A percentile compares a stretch with the other conserved stretches of the same genome.
These are phyloP conservation scores for Bruguiera gymnorhiza DNA, from an alignment of 345 rosid genomes.

Conservation along the genomic window DNA sequence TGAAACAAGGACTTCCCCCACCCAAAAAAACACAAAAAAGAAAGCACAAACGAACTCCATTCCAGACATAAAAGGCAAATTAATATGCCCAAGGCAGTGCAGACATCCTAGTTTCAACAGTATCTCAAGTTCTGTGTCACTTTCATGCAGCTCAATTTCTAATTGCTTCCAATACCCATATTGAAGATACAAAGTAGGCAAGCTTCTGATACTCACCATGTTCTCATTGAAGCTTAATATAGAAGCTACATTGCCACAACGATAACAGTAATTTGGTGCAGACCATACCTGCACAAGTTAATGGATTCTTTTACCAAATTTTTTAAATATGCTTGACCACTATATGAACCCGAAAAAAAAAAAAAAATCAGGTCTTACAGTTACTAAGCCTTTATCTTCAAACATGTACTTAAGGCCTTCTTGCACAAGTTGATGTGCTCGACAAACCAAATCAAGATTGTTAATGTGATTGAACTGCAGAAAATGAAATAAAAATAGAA, in stretches of 20 bases:
- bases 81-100: too few relatives aligned
- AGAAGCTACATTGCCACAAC: conserved; percentile 99
- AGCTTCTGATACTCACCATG: conserved; percentile 46
- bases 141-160: too few relatives aligned
- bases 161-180: too few relatives aligned
- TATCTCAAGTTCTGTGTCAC: too few relatives aligned
- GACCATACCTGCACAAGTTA: conserved; percentile 81
- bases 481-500: conserved; percentile 14
- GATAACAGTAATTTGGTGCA: conserved; percentile 98
- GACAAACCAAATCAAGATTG: conserved; percentile 91
- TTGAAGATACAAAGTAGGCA: not conserved
- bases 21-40: too few relatives aligned
- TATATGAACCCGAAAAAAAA: not conserved
- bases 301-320: conserved; percentile 23
- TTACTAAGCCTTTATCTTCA: conserved; percentile 98
- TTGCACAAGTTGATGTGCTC: conserved; percentile 99
- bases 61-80: too few relatives aligned
- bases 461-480: conserved; percentile 89
- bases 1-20: too few relatives aligned
- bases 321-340: not conserved
- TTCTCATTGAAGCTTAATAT: conserved; percentile 96
- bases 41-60: too few relatives aligned
- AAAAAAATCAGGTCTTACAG: conserved; percentile 44
- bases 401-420: conserved; percentile 99
- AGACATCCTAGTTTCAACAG: too few relatives aligned